Percentiles rank a stretch among this genome's conserved stretches.
Conservation (phyloP, 2,329 filamentous ascomycete species). For the Aspergillus thermomutatus region DNA sequence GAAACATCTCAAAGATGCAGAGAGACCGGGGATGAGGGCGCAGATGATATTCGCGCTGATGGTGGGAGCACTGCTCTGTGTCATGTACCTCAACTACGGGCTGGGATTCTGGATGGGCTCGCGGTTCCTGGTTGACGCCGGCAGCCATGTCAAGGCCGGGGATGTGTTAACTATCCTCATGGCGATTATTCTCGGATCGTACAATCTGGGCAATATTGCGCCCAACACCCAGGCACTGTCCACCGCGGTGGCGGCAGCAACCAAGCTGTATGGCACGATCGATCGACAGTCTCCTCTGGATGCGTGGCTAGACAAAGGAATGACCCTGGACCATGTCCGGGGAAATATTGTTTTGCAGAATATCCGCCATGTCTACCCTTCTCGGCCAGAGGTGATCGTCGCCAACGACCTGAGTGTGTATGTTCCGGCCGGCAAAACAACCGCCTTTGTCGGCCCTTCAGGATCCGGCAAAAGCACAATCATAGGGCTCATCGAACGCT, state of each 20-base stretch:
- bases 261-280: slow-evolving; percentile 39
- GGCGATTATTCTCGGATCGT: slow-evolving; percentile 36
- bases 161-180: slow-evolving; percentile 28
- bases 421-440: slow-evolving; percentile 49
- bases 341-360: slow-evolving; percentile 41
- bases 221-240: slow-evolving; percentile 43
- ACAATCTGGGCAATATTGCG: slow-evolving; percentile 36
- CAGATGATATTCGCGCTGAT: slow-evolving; percentile 27
- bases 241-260: slow-evolving; percentile 40
- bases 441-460: slow-evolving; percentile 58
- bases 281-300: slow-evolving; percentile 40
- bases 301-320: slow-evolving; percentile 27
- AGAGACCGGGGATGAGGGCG: slow-evolving; percentile 24
- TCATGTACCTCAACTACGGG: slow-evolving; percentile 32
- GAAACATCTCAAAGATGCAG: slow-evolving; percentile 20
- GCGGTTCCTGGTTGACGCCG: slow-evolving; percentile 21
- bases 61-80: slow-evolving; percentile 27
- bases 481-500: slow-evolving; percentile 53
- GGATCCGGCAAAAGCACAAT: slow-evolving; percentile 40
- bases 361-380: slow-evolving; percentile 48
- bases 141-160: slow-evolving; percentile 19
- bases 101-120: slow-evolving; percentile 36
- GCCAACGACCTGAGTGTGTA: slow-evolving; percentile 42
- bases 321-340: slow-evolving; percentile 19
- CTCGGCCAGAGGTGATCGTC: slow-evolving; percentile 42